These are phyloP conservation scores for Yamadazyma siamensis DNA, from an alignment of 1,139 yeast genomes.

Conservation along the genomic window DNA sequence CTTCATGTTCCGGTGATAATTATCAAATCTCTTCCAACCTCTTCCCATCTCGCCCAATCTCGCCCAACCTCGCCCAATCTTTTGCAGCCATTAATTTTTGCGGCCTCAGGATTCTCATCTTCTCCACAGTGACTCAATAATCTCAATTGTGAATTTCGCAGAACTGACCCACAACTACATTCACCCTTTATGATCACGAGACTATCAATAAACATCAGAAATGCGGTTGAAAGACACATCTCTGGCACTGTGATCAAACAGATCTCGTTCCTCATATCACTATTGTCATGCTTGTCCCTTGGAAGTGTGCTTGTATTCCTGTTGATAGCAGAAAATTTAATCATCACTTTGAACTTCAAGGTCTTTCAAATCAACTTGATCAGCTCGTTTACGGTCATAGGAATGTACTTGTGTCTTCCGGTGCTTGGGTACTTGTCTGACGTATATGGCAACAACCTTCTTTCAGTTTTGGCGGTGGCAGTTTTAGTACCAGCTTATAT, in stretches of 20 bases:
- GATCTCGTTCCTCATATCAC: conserved; percentile 36
- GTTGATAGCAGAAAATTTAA: conserved; percentile 71
- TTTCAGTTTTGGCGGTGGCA: conserved; percentile 60
- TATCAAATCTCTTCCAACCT: no score
- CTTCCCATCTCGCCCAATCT: no score
- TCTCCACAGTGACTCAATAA: no score
- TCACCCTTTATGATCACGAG: conserved; percentile 7
- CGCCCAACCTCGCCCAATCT: no score
- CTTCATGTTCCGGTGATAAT: no score
- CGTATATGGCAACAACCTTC: conserved; percentile 73
- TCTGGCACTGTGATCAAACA: conserved; percentile 20
- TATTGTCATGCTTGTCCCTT: conserved; percentile 63
- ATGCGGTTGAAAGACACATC: conserved; percentile 5
- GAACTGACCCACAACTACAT: no score
- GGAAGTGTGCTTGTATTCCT: conserved; percentile 84
- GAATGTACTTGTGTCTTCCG: conserved; percentile 85
- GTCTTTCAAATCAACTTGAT: conserved; percentile 75
- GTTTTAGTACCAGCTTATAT: conserved; percentile 75
- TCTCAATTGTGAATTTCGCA: no score
- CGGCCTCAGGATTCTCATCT: no score
- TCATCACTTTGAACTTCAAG: conserved; percentile 52
- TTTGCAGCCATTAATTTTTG: conserved; percentile 1
- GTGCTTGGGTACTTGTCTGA: conserved; percentile 81
- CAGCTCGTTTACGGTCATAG: conserved; percentile 72
- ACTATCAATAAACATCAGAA: conserved; percentile 7